Conservation (phyloP, 768 basidiomycete genomes). For the Mrakia gelida region DNA sequence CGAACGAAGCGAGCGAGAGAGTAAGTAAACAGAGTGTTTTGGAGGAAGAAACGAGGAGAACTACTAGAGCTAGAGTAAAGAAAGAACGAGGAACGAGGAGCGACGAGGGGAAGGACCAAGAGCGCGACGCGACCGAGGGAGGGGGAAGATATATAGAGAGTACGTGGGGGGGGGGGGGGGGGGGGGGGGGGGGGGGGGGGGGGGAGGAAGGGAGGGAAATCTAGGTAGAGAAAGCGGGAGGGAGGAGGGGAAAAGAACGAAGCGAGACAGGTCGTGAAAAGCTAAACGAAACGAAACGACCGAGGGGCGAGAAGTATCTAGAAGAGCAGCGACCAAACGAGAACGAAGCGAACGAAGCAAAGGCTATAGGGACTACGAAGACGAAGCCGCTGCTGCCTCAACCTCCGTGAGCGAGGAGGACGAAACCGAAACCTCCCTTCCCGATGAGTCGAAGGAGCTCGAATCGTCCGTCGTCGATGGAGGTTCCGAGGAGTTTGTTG, state of each 20-base stretch:
- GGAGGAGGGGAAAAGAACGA: neutral
- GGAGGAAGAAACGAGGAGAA: no score
- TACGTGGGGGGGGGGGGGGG: neutral
- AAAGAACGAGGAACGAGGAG: no score
- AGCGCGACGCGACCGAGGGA: no score
- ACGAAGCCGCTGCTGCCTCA: neutral
- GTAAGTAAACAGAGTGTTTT: no score
- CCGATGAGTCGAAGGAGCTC: no score
- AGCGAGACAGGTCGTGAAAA: neutral
- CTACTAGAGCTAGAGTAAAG: no score
- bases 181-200: neutral
- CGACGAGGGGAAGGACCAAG: neutral
- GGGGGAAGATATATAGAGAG: neutral
- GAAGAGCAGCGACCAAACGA: neutral
- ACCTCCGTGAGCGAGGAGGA: no score
- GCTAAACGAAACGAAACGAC: neutral
- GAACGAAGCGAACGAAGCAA: neutral
- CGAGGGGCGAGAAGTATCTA: neutral
- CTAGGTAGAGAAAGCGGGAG: neutral
- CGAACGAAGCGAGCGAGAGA: no score
- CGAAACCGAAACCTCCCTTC: no score
- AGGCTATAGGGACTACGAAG: neutral
- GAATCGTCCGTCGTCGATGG: no score
- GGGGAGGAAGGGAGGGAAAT: neutral
- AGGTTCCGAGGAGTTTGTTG: no score